Evolutionary conservation across 345 rosid species (phyloP), one percentile per base, ranked within the genome.

Genomic region (Cardamine chenopodiifolia): DNA sequence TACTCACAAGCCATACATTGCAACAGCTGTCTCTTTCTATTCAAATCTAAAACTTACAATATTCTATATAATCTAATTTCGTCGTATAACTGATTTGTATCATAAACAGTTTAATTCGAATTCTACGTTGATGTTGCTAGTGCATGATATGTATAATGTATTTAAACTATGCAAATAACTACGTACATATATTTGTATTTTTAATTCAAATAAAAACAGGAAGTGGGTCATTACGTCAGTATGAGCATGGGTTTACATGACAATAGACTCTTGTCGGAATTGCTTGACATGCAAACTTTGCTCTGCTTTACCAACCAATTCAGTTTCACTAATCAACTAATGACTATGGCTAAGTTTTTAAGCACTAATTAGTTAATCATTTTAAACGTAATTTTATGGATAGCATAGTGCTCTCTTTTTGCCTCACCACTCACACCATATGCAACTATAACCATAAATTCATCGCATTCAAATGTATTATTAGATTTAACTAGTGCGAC

Each of bases 281-380:
- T 67, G 69, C 79, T 68, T 68, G 73, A 75, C 79, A 75, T 68
- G 79, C 68, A 75, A 67, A 75, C 73, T 68, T 75, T 53, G 9
- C 2, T 50, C 23, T 49, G 18, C 68, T 60, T 75, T 73, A 61
- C 11, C 65, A 60, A 60, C 65, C 48, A 60, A 60, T 60, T 12
- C 4, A 37, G 47, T 37, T 60, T 37, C 29, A 75, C 53, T 52
- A 12, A 59, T 40, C 40, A 68, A 59, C 35, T 52, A 68, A 20
- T 75, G 62, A 37, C 39, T 65, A 31, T 66, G 19, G 20, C 37
- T 63, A 22, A 22, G 56, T 25, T 50, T 52, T 35, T 23, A 57
- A 66, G 37, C 65, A 40, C 65, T 55, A 73, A 64, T 37, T 61
- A 49, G 61, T 71, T 71, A 61, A 62, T 72, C 45, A 62, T 62